A percentile compares a stretch with the other conserved stretches of the same genome.
Evolutionary conservation across 163 green algal genomes (phyloP).

Genomic region (Chloromonas sp.): DNA sequence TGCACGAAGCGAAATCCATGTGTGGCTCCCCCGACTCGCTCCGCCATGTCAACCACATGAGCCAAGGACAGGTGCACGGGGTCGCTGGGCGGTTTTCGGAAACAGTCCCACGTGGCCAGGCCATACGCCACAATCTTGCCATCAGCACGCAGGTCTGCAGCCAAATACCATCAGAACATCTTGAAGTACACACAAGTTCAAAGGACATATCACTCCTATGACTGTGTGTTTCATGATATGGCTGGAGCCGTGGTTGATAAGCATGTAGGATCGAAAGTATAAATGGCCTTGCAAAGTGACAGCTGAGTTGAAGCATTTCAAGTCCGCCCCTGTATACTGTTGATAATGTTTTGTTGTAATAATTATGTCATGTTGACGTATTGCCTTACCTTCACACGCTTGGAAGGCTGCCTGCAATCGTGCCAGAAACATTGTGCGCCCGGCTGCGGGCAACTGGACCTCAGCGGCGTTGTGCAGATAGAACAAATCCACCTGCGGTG

Average conservation of each 20-base stretch:
- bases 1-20: slow-evolving; percentile 59
- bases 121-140: slow-evolving; percentile 52
- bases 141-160: slow-evolving; percentile 1
- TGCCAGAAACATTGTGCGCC: slow-evolving; percentile 35
- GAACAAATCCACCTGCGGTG: slow-evolving; percentile 57
- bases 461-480: slow-evolving; percentile 74
- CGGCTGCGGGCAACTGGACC: slow-evolving; percentile 41
- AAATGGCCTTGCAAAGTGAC: background rate
- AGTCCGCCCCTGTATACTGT: too few relatives aligned
- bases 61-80: slow-evolving; percentile 11
- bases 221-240: background rate
- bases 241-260: background rate
- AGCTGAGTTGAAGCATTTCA: too few relatives aligned
- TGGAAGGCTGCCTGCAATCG: slow-evolving; percentile 27
- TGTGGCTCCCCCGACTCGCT: slow-evolving; percentile 34
- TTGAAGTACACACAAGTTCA: background rate
- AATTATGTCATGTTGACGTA: background rate
- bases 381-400: slow-evolving; percentile 3
- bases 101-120: slow-evolving; percentile 68
- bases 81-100: slow-evolving; percentile 43
- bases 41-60: slow-evolving; percentile 44
- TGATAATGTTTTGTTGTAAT: too few relatives aligned
- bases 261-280: background rate
- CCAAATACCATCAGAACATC: background rate
- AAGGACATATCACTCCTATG: background rate